Base-by-base conservation (phyloP, 768 basidiomycete genomes). In the Psilocybe sp. region DNA sequence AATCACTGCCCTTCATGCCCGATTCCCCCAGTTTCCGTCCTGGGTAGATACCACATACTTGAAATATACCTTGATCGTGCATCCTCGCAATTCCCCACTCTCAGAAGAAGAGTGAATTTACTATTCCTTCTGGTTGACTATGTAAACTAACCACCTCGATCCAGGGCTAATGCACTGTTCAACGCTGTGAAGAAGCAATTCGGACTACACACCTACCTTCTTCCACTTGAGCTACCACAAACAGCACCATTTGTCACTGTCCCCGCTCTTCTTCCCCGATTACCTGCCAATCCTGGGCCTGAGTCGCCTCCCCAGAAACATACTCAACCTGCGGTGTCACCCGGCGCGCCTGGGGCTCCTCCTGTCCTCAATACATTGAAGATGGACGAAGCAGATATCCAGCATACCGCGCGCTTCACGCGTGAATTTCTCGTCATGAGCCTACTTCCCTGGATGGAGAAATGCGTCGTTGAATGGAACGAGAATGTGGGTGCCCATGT, bases 381-480 rank as follows among this genome's bases (percentile, higher is more conserved):
- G 31, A 70, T 94, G 71, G 74, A 71, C 8, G 84, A 92, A 58
- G 68, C 70, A 41, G 93, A 96, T 68, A 87, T 92, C 12, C 79
- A 86, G 46, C 79, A 82, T 57, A 80, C 84, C 5, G 83, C 84
- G 0, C 79, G 81, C 46, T 92, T 98, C 59, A 78, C 91, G 9
- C 80, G 93, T 40, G 95, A 97, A 65, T 87, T 98, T 57, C 76
- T 92, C 3, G 84, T 86, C 10, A 92, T 89, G 83, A 94, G 89
- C 61, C 68, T 98, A 40, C 66, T 98, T 2, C 95, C 95, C 1
- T 98, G 91, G 91, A 95, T 98, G 92, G 96, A 98, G 70, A 91
- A 87, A 60, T 87, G 85, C 65, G 89, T 95, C 5, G 57, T 92
- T 40, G 91, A 96, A 55, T 96, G 94, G 92, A 98, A 97, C 63